phyloP scores from a whole-genome alignment of 2,329 filamentous ascomycete genomes.

The Taxawa tesnikishii region DNA sequence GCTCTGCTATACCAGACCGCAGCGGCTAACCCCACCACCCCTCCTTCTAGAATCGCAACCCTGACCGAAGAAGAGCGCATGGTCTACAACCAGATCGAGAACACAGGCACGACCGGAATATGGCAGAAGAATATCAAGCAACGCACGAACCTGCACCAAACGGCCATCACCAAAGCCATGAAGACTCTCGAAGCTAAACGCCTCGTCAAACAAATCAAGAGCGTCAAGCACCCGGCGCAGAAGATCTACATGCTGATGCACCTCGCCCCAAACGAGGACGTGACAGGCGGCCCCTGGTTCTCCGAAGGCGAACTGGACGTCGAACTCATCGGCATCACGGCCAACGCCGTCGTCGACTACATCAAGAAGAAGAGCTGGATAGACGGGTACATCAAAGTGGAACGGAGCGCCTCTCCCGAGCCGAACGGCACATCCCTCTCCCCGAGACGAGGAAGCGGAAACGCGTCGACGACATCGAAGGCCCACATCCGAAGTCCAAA shows the following conservation, averaged over 20 bases:
- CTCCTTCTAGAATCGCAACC: conserved; percentile 25
- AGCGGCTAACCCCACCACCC: too few species aligned
- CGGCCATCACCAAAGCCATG: conserved; percentile 65
- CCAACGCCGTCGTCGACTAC: conserved; percentile 59
- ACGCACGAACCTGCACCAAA: conserved; percentile 72
- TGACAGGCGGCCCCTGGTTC: conserved; percentile 91
- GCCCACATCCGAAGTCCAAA: conserved; percentile 16
- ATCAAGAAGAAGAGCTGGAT: conserved; percentile 64
- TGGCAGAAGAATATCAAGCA: conserved; percentile 81
- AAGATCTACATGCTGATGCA: conserved; percentile 93
- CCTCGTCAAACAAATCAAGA: conserved; percentile 81
- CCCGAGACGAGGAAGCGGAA: conserved; percentile 19
- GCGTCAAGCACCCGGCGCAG: conserved; percentile 77
- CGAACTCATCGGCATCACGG: conserved; percentile 70
- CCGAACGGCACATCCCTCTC: neutral
- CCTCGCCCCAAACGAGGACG: conserved; percentile 74
- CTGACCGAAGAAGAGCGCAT: conserved; percentile 61
- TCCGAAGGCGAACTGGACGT: conserved; percentile 83
- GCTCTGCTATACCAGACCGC: conserved; percentile 13
- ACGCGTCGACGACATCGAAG: conserved; percentile 16
- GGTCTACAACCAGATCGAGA: conserved; percentile 40
- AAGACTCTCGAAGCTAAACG: conserved; percentile 73
- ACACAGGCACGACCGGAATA: conserved; percentile 30
- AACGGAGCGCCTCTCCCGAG: conserved; percentile 4
- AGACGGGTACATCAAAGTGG: conserved; percentile 25